Evolutionary conservation across 176 grass and related monocot species (phyloP), one percentile per base, ranked within the genome.

Genomic region (Echinochloa phyllopogon): DNA sequence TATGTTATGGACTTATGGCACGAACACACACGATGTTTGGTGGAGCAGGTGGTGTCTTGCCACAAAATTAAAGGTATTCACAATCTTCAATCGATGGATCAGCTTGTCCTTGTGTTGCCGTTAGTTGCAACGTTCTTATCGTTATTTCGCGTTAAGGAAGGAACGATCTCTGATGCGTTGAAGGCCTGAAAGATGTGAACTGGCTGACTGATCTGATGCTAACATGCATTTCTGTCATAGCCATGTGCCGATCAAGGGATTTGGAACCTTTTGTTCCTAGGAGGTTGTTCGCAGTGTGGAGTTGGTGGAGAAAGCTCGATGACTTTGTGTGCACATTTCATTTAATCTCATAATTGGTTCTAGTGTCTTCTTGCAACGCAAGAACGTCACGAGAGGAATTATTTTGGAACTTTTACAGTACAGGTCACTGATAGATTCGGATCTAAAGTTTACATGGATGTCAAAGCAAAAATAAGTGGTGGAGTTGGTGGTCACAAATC

Each of bases 41-140:
- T 75, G 87, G 75, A 85, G 68, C 69, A 68, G 75, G 58, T 68
- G 25, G 50, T 69, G 60, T 14, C 87, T 75, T 69, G 48, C 76
- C 69, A 51, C 21, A 59, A n/a, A n/a, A n/a, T n/a, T n/a, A 80
- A 85, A 74, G 68, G 49, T 59, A 29, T 57, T 48, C 13, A 48
- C 38, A 74, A 7, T 36, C 74, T 21, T 18, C 20, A 21, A 8
- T 65, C 6, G 3, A 66, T 33, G 25, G 23, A 78, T 72, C 71
- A 72, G 55, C 13, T 62, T 88, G 67, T 56, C 73, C 18, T 59
- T 58, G 6, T 45, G 39, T 42, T 65, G 40, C 20, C 48, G 56
- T 80, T 75, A 40, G 82, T 85, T 85, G 49, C 50, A 40, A 50
- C 6, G 82, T 80, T 74, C 5, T 76, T 15, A 68, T 84, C 82